Conservation (phyloP, 495 filamentous ascomycete species). For the Hypoxylon lenormandii region DNA sequence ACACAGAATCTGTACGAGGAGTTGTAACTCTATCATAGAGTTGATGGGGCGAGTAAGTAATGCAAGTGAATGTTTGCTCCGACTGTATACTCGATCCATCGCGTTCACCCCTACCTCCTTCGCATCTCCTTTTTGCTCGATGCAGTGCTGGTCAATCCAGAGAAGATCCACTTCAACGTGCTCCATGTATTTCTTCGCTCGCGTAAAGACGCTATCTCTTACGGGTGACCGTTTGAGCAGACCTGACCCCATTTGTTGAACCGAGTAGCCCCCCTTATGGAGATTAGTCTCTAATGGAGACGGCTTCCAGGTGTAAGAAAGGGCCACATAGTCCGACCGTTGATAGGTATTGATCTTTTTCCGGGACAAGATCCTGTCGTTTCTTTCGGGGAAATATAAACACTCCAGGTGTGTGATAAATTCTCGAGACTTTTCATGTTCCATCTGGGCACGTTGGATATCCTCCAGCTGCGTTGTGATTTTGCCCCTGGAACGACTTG, state of each 20-base stretch:
- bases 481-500: neutral
- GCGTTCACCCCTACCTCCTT: conserved; percentile 32
- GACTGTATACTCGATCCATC: conserved; percentile 43
- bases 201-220: conserved; percentile 30
- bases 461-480: neutral
- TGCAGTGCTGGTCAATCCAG: conserved; percentile 46
- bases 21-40: conserved; percentile 12
- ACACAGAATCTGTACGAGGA: neutral
- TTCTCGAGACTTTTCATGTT: neutral
- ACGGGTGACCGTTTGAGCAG: conserved; percentile 7
- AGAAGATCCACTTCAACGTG: conserved; percentile 12
- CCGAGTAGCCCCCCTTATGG: conserved; percentile 3
- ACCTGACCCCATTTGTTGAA: conserved; percentile 2
- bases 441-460: neutral
- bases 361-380: neutral
- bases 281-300: conserved; percentile 21
- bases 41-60: conserved; percentile 29
- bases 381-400: neutral
- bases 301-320: conserved; percentile 40
- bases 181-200: conserved; percentile 38
- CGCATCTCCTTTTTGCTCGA: conserved; percentile 19
- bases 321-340: conserved; percentile 26
- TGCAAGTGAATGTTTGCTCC: conserved; percentile 37
- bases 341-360: conserved; percentile 21
- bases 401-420: neutral